Conservation (phyloP, 192 early-diverging fungal species). For the Dimargaris xerosporica region DNA sequence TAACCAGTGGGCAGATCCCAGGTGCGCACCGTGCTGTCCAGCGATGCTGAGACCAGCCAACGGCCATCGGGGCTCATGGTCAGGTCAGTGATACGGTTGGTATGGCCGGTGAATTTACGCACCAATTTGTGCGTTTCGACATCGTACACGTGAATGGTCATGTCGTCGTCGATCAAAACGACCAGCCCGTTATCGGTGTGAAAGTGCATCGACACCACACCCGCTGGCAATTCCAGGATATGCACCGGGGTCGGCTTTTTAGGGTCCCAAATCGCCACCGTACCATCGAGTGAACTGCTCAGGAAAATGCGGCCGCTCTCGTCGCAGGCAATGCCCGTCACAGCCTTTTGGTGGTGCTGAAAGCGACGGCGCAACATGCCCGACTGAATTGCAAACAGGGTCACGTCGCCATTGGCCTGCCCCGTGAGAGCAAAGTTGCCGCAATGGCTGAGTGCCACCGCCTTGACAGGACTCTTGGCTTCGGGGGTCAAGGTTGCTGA, state of each 20-base stretch:
- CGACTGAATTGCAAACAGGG: constrained; percentile 94
- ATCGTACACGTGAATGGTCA: constrained; percentile 78
- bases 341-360: constrained; percentile 54
- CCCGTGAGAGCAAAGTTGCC: constrained; percentile 93
- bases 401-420: constrained; percentile 52
- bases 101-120: constrained; percentile 78
- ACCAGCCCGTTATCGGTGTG: constrained; percentile 62
- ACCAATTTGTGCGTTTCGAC: constrained; percentile 63
- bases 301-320: constrained; percentile 54
- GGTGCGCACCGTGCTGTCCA: constrained; percentile 80
- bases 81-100: constrained; percentile 71
- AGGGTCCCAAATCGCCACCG: constrained; percentile 70
- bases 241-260: constrained; percentile 40
- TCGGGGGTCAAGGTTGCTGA: constrained; percentile 43
- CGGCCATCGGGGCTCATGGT: constrained; percentile 84
- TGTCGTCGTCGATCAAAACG: constrained; percentile 75
- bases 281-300: constrained; percentile 65
- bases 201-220: constrained; percentile 42
- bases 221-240: constrained; percentile 46
- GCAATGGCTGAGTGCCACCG: constrained; percentile 64
- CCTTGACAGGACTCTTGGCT: constrained; percentile 39
- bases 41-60: constrained; percentile 67
- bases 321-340: constrained; percentile 69
- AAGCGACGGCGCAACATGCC: constrained; percentile 63
- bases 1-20: constrained; percentile 93